phyloP scores from a whole-genome alignment of 148 eudicot genomes.

The Spergularia marina region DNA sequence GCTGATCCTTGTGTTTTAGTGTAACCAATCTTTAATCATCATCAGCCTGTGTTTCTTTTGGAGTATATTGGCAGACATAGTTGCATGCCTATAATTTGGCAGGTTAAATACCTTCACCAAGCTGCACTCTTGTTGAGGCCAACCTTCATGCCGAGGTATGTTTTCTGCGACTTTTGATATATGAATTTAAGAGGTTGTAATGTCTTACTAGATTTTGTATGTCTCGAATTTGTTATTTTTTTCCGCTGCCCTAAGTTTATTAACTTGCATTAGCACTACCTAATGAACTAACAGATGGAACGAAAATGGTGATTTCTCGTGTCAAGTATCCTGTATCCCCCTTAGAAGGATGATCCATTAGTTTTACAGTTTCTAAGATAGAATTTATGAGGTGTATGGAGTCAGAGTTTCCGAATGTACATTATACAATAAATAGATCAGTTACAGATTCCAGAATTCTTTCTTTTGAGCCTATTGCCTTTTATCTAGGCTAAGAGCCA shows the following conservation, averaged over 20 bases:
- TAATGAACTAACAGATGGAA: too few relatives aligned
- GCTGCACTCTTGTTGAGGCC: not conserved
- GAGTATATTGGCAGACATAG: not conserved
- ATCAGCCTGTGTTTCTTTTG: not conserved
- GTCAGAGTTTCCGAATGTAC: not conserved
- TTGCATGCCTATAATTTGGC: not conserved
- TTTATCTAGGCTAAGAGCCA: slow-evolving; percentile 75
- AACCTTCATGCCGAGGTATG: not conserved
- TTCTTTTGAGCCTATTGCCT: not conserved
- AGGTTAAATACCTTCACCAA: not conserved
- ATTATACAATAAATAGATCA: slow-evolving; percentile 12
- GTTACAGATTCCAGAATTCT: slow-evolving; percentile 2
- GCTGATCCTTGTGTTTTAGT: not conserved
- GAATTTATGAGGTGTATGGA: slow-evolving; percentile 28
- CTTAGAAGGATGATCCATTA: not conserved
- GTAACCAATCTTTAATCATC: not conserved
- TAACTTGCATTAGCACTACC: too few relatives aligned
- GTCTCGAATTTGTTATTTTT: too few relatives aligned
- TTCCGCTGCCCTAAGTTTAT: too few relatives aligned
- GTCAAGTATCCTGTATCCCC: too few relatives aligned
- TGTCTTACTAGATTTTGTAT: too few relatives aligned
- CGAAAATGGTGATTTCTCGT: too few relatives aligned
- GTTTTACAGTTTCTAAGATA: slow-evolving; percentile 18
- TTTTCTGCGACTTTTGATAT: not conserved
- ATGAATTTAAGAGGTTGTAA: too few relatives aligned